Conservation (phyloP, 2,329 filamentous ascomycete species). For the Ophiocordyceps polyrhachis-furcata region DNA sequence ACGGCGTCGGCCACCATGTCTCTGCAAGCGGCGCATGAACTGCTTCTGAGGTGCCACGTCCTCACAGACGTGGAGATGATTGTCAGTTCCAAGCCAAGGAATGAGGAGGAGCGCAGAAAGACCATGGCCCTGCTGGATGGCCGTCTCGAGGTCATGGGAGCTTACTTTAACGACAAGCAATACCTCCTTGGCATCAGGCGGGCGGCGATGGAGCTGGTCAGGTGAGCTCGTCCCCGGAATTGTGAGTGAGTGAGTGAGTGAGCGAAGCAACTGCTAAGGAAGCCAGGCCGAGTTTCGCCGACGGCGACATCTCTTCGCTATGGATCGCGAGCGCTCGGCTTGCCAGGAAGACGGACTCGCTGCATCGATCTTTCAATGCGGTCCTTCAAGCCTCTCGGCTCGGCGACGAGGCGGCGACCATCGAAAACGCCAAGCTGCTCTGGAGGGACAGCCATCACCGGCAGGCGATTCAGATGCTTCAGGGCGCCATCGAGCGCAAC, state of each 20-base stretch:
- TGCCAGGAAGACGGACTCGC: constrained; percentile 67
- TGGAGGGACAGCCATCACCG: constrained; percentile 89
- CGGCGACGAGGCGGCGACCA: constrained; percentile 71
- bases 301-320: constrained; percentile 58
- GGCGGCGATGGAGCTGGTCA: constrained; percentile 66
- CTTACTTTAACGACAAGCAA: constrained; percentile 83
- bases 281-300: constrained; percentile 37
- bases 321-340: constrained; percentile 78
- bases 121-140: constrained; percentile 34
- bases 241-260: no score
- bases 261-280: not conserved
- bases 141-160: constrained; percentile 75
- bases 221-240: constrained; percentile 24
- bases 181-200: constrained; percentile 74
- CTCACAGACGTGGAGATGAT: constrained; percentile 76
- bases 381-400: constrained; percentile 75
- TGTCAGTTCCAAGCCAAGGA: constrained; percentile 26
- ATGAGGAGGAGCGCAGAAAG: constrained; percentile 18
- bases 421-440: constrained; percentile 81
- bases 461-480: constrained; percentile 82
- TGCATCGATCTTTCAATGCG: constrained; percentile 80
- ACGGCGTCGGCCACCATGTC: constrained; percentile 63
- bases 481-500: constrained; percentile 67
- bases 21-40: constrained; percentile 65
- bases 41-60: constrained; percentile 72